These are phyloP conservation scores for Cantharellus anzutake DNA, from an alignment of 768 basidiomycete genomes.

Conservation along the genomic window DNA sequence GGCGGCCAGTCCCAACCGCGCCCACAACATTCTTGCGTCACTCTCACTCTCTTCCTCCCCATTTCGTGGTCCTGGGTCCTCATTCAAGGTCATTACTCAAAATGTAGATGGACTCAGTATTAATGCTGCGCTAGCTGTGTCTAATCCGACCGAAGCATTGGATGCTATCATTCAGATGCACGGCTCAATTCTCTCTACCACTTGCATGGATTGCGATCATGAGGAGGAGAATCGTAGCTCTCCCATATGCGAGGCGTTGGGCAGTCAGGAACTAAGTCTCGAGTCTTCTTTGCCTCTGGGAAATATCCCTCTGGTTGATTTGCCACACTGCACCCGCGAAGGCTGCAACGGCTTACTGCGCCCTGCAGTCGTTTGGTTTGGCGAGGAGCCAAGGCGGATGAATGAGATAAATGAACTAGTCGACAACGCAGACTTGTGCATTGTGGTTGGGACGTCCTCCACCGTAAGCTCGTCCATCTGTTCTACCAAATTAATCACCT, in stretches of 20 bases:
- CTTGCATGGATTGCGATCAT: constrained; percentile 30
- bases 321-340: constrained; percentile 23
- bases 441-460: constrained; percentile 38
- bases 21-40: constrained; percentile 31
- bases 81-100: constrained; percentile 16
- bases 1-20: constrained; percentile 32
- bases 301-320: constrained; percentile 17
- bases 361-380: constrained; percentile 43
- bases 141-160: neutral
- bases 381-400: constrained; percentile 25
- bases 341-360: constrained; percentile 25
- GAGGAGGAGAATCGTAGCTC: constrained; percentile 22
- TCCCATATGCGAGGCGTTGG: constrained; percentile 28
- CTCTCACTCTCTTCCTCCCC: constrained; percentile 13
- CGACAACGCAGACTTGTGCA: constrained; percentile 28
- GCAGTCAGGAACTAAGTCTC: constrained; percentile 22
- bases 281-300: constrained; percentile 15
- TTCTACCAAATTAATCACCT: neutral
- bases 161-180: constrained; percentile 32
- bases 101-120: constrained; percentile 11
- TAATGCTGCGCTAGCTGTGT: constrained; percentile 1
- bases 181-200: constrained; percentile 34
- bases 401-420: constrained; percentile 25
- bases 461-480: constrained; percentile 18
- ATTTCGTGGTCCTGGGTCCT: neutral